A percentile compares a stretch with the other conserved stretches of the same genome.
phyloP scores from a whole-genome alignment of 2,329 filamentous ascomycete species.

The Zasmidium citrigriseum region DNA sequence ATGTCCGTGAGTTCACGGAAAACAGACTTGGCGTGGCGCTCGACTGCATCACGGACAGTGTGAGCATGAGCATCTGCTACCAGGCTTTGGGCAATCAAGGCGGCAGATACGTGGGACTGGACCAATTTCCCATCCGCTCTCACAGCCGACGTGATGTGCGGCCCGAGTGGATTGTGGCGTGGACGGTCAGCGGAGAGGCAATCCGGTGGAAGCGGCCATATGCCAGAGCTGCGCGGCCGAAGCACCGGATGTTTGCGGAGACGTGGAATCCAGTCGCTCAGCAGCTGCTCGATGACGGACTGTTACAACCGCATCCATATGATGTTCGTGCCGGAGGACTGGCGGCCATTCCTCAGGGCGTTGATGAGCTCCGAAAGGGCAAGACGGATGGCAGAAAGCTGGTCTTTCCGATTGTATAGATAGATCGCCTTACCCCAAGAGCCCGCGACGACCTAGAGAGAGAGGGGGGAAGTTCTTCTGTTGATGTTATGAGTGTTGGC shows the following conservation, averaged over 20 bases:
- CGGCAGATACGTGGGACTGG: slow-evolving; percentile 21
- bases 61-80: slow-evolving; percentile 23
- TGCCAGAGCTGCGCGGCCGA: slow-evolving; percentile 13
- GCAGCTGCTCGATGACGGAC: slow-evolving; percentile 14
- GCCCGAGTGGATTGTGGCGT: slow-evolving; percentile 24
- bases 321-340: slow-evolving; percentile 18
- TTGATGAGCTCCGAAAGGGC: slow-evolving; percentile 19
- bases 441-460: no score
- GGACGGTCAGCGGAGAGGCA: slow-evolving; percentile 19
- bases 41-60: slow-evolving; percentile 21
- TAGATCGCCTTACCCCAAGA: no score
- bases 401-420: slow-evolving; percentile 18
- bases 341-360: slow-evolving; percentile 14
- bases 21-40: slow-evolving; percentile 12
- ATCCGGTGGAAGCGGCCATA: slow-evolving; percentile 21
- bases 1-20: slow-evolving; percentile 16
- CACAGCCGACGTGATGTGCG: slow-evolving; percentile 19
- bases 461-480: no score
- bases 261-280: slow-evolving; percentile 20
- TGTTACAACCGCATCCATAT: slow-evolving; percentile 17
- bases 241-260: slow-evolving; percentile 16
- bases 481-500: no score
- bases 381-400: slow-evolving; percentile 18
- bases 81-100: slow-evolving; percentile 17
- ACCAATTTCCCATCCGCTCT: slow-evolving; percentile 21